Base-by-base conservation (phyloP, 2,329 filamentous ascomycete genomes). In the Colletotrichum australisinense region DNA sequence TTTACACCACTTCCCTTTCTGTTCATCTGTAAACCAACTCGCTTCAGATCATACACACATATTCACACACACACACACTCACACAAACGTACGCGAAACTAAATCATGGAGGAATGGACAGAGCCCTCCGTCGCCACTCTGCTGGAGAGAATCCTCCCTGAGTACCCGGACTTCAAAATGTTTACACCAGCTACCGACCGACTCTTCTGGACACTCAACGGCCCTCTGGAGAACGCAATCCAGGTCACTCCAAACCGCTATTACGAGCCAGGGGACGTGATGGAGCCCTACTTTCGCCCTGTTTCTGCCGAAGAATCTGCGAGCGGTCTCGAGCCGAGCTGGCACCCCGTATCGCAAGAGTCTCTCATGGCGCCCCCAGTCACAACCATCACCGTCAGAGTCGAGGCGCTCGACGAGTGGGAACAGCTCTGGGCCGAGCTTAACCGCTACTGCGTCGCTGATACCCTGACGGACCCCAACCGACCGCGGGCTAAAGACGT, bases 281-380 rank as follows among this genome's bases (percentile, higher is more conserved):
- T 74, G 9, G 62, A 75, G 19, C 60, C 69, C 59, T 73, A 74
- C n/a, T 73, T 69, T 24, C 59, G 49, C 49, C 60, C 55, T 32
- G 1, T 32, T 1, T 32, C 32, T 32, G 32, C 32, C 32, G 32
- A 32, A 32, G 32, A 32, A 12, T 32, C 11, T 32, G 32, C 32
- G 32, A 32, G 32, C 4, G 59, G 26, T 9, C 30, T 46, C 24
- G 19, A 60, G 46, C 30, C 38, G 26, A 71, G 46, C 69, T 72
- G 63, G 72, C 74, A 75, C 28, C 60, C 72, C 19, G 58, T 75
- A n/a, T 71, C 75, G 49, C 74, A 73, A 56, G 73, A 64, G 58
- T 65, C 74, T 26, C 56, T 75, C 35, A 66, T 63, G 7, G 52
- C 63, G 4, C 68, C 68, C 49, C 24, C n/a, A 2, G 8, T 74